These are phyloP conservation scores for Nicotiana paniculata DNA, from an alignment of 257 asterid species.

Conservation along the genomic window DNA sequence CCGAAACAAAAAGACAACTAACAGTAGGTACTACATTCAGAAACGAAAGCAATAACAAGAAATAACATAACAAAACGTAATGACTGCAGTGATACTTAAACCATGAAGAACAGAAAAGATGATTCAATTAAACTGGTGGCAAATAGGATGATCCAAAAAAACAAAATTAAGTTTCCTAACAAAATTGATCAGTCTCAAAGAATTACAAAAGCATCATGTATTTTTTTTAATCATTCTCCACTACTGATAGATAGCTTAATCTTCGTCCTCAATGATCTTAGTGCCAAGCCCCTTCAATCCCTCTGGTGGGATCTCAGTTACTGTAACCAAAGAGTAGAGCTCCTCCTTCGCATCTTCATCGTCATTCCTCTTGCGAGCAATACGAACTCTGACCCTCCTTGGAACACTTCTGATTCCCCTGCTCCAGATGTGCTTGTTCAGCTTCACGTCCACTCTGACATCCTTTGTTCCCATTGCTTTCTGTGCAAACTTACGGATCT, in stretches of 20 bases:
- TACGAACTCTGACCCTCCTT: constrained; percentile 6
- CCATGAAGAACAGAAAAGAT: background rate
- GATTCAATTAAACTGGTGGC: background rate
- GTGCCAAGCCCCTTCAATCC: constrained; percentile 8
- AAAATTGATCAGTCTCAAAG: background rate
- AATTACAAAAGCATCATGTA: background rate
- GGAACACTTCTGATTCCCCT: constrained; percentile 10
- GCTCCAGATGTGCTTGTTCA: constrained; percentile 5
- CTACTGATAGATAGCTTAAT: background rate
- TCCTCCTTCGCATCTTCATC: constrained; percentile 7
- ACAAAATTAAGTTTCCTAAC: background rate
- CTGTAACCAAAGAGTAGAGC: constrained; percentile 2
- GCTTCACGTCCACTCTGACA: constrained; percentile 4
- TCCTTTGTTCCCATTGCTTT: constrained; percentile 3
- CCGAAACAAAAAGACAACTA: too few relatives aligned
- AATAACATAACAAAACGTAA: too few relatives aligned
- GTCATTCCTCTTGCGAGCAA: constrained; percentile 6
- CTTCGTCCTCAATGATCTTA: constrained; percentile 4
- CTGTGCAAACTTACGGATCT: background rate
- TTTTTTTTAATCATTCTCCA: background rate
- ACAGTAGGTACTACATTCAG: too few relatives aligned
- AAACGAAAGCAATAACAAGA: too few relatives aligned
- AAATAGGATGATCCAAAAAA: background rate
- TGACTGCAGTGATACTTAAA: background rate
- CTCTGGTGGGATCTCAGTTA: constrained; percentile 6